phyloP scores from a whole-genome alignment of 1,284 basidiomycete genomes.

The Bondarzewia mesenterica region DNA sequence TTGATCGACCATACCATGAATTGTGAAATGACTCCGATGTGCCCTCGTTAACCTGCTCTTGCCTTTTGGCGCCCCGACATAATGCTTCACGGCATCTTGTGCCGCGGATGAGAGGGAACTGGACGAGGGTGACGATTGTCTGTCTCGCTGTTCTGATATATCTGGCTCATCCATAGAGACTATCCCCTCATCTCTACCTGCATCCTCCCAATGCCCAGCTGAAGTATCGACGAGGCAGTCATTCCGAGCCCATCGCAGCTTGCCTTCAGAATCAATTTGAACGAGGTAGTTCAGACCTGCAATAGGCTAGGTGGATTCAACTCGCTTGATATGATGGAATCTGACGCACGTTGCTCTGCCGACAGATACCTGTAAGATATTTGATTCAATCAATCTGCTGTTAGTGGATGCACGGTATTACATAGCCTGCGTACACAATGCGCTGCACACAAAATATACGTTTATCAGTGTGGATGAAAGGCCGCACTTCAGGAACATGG shows the following conservation, averaged over 20 bases:
- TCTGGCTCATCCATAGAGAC: slow-evolving; percentile 33
- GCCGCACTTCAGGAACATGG: not conserved
- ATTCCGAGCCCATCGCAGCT: slow-evolving; percentile 64
- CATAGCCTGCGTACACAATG: slow-evolving; percentile 1
- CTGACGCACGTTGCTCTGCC: slow-evolving; percentile 49
- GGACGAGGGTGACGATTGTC: slow-evolving; percentile 9
- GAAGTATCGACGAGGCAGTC: slow-evolving; percentile 57
- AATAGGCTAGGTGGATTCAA: not conserved
- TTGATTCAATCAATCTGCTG: not conserved
- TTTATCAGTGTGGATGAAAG: slow-evolving; percentile 25
- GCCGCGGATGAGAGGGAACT: slow-evolving; percentile 17
- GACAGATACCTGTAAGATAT: slow-evolving; percentile 45
- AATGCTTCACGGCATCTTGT: slow-evolving; percentile 41
- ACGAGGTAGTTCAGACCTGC: slow-evolving; percentile 64
- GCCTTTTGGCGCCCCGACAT: slow-evolving; percentile 29
- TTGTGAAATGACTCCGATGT: slow-evolving; percentile 40
- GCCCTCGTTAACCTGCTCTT: slow-evolving; percentile 30
- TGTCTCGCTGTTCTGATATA: slow-evolving; percentile 18
- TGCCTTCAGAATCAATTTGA: slow-evolving; percentile 53
- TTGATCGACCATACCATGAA: slow-evolving; percentile 45
- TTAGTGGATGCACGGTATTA: not conserved
- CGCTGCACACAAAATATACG: slow-evolving; percentile 15
- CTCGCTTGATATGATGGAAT: not conserved
- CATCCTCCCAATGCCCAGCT: slow-evolving; percentile 56
- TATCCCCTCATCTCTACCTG: slow-evolving; percentile 49